Base-by-base conservation (phyloP, 2,329 filamentous ascomycete species). In the Nectriaceae sp. region DNA sequence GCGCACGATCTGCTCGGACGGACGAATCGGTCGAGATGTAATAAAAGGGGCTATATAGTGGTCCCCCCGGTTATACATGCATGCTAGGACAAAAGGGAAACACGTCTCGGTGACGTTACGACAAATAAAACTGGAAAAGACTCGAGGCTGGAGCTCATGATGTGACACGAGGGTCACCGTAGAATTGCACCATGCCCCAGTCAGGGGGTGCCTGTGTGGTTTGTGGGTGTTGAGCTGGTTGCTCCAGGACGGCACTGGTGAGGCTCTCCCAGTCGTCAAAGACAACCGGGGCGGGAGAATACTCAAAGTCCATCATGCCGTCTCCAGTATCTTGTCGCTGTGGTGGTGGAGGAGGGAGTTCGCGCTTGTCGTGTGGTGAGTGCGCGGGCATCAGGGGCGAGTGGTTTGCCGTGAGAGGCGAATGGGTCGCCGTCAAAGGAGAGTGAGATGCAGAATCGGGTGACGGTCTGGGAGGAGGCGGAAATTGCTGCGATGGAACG, bases 241-340 rank as follows among this genome's bases (percentile, higher is more conserved):
- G 67, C 38, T 69, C 65, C 18, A 70, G 58, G 18, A 70, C 63
- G 19, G 67, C 59, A 19, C 66, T 65, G 20, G 65, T 56, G 22
- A 74, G 64, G 46, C 63, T 69, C 46, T 71, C 71, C 72, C 72
- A 75, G 49, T 73, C 70, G 2, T 73, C 68, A 38, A 74, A 73
- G 10, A 69, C 62, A 24, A 70, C 63, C 6, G 65, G 62, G 3
- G 64, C 62, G 3, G 71, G 64, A 22, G 72, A 69, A 52, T 70
- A 75, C 44, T 75, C 71, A 56, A 74, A 75, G 38, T 74, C 72
- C 70, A 75, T 74, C 56, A 70, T 65, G 10, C 61, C 57, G 21
- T 69, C 67, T 18, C 52, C 54, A 11, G 51, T 53, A 13, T 43
- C 52, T 16, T 60, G 60, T 5, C 50, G 29, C 11, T 63, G 62